A percentile compares a stretch with the other conserved stretches of the same genome.
Evolutionary conservation across 331 rosid species (phyloP).

Genomic region (Rhamnella rubrinervis): DNA sequence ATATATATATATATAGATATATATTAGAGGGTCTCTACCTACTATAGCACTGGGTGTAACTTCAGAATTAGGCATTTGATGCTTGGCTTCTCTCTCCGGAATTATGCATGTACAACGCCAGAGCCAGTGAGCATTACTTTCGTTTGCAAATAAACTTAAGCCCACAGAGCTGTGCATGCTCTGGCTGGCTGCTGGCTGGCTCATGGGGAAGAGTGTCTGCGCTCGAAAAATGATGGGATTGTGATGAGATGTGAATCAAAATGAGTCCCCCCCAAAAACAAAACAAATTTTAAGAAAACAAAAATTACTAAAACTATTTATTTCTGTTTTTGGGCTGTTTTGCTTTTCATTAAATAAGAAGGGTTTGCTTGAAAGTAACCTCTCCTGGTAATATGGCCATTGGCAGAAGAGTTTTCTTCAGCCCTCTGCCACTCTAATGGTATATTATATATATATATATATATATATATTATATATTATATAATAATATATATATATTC

Average conservation of each 20-base stretch:
- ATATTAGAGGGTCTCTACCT: constrained; percentile 10
- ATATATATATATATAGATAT: neutral
- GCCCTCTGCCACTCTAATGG: no score
- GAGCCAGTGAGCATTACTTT: neutral
- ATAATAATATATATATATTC: no score
- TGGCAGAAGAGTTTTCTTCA: constrained; percentile 4
- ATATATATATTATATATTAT: no score
- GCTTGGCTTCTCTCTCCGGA: neutral
- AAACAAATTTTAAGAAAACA: neutral
- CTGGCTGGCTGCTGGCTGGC: no score
- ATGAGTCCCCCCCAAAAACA: neutral
- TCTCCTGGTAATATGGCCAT: constrained; percentile 17
- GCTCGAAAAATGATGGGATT: constrained; percentile 35
- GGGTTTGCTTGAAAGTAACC: constrained; percentile 57
- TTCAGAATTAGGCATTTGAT: constrained; percentile 13
- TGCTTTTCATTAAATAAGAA: constrained; percentile 12
- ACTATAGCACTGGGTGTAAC: neutral
- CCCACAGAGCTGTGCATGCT: no score
- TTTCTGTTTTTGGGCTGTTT: neutral
- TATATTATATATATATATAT: no score
- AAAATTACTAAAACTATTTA: neutral
- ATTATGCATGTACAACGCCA: neutral
- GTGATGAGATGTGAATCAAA: constrained; percentile 30
- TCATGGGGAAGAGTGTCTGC: constrained; percentile 36
- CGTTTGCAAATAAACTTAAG: neutral